phyloP scores from a whole-genome alignment of 176 grass and related monocot species.

The Avena insularis region DNA sequence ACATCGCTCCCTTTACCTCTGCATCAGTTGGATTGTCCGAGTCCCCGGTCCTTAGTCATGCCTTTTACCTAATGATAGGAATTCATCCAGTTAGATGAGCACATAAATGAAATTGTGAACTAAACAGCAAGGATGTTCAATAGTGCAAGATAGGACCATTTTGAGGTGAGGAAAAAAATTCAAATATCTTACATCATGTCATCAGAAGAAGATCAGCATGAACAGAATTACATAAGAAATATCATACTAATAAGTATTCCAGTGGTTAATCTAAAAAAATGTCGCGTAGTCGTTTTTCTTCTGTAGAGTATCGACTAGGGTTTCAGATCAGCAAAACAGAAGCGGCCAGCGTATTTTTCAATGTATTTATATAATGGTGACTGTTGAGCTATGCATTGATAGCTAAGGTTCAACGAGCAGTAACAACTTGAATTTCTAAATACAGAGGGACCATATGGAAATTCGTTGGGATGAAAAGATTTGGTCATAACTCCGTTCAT shows the following conservation, averaged over 20 bases:
- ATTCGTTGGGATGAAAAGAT: not conserved
- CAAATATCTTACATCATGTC: not conserved
- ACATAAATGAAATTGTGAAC: not conserved
- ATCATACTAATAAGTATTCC: not conserved
- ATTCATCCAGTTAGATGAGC: constrained; percentile 32
- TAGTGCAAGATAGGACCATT: constrained; percentile 1
- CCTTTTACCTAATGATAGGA: constrained; percentile 21
- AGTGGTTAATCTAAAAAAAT: not conserved
- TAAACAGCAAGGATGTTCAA: constrained; percentile 22
- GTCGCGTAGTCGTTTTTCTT: not conserved
- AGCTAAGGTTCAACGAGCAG: not conserved
- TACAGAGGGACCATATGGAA: not conserved
- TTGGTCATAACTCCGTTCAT: not conserved
- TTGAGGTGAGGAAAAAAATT: not conserved
- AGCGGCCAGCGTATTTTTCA: not conserved
- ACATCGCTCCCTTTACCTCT: not conserved
- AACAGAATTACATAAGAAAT: not conserved
- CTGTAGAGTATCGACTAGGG: not conserved
- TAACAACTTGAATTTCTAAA: not conserved
- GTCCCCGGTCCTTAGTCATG: not conserved
- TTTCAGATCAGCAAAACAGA: not conserved
- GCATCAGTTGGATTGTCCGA: not conserved
- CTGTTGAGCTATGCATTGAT: not conserved
- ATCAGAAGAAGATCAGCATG: not conserved
- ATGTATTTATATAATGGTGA: not conserved